Conservation (phyloP, 106 monocot genomes). For the Acorus gramineus region DNA sequence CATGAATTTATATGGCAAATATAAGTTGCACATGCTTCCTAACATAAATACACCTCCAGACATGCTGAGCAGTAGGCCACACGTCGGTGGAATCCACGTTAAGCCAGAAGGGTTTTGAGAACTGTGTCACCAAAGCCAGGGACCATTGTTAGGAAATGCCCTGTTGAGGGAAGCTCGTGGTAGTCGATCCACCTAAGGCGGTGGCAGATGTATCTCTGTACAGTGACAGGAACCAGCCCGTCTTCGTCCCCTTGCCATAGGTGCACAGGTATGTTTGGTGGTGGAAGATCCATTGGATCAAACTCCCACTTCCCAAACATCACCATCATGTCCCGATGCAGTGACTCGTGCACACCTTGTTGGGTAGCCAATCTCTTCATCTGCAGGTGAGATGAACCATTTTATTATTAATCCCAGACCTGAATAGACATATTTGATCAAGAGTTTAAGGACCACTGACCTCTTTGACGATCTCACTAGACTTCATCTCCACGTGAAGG, state of each 20-base stretch:
- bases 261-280: conserved; percentile 33
- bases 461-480: conserved; percentile 20
- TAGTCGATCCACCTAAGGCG: conserved; percentile 55
- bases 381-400: conserved; percentile 8
- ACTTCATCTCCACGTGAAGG: conserved; percentile 4
- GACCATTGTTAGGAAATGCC: conserved; percentile 39
- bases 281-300: conserved; percentile 56
- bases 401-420: not conserved
- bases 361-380: conserved; percentile 43
- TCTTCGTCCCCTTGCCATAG: conserved; percentile 74
- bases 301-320: conserved; percentile 82
- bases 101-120: conserved; percentile 37
- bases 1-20: too few relatives aligned
- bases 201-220: conserved; percentile 47
- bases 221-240: conserved; percentile 46
- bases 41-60: too few relatives aligned
- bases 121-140: conserved; percentile 43
- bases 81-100: not conserved
- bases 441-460: conserved; percentile 7
- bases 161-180: conserved; percentile 46
- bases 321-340: conserved; percentile 50
- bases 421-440: too few relatives aligned
- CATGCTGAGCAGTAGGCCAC: too few relatives aligned
- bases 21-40: too few relatives aligned
- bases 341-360: conserved; percentile 63